These are phyloP conservation scores for Citrus cavaleriei DNA, from an alignment of 345 rosid genomes.

Conservation along the genomic window DNA sequence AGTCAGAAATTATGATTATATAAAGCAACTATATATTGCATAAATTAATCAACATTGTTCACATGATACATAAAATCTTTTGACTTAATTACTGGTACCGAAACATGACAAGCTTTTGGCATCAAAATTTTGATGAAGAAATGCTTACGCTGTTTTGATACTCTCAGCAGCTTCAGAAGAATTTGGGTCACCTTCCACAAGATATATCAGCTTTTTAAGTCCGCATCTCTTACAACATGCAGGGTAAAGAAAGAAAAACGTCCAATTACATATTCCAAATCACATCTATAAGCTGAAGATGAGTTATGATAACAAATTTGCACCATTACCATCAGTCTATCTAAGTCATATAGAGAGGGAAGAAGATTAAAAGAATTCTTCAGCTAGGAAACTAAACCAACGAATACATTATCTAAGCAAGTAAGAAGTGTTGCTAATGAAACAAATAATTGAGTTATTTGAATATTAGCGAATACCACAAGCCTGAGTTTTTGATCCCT, in stretches of 20 bases:
- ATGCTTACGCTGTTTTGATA: slow-evolving; percentile 80
- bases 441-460: not conserved
- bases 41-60: not conserved
- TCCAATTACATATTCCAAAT: not conserved
- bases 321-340: not conserved
- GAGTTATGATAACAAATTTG: not conserved
- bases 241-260: slow-evolving; percentile 5
- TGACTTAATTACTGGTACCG: not conserved
- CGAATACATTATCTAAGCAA: not conserved
- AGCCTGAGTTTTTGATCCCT: slow-evolving; percentile 88
- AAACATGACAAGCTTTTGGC: not conserved
- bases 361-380: not conserved
- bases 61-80: not conserved
- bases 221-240: slow-evolving; percentile 61
- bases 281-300: not conserved
- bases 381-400: not conserved
- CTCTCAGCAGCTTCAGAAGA: slow-evolving; percentile 80
- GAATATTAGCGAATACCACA: slow-evolving; percentile 42
- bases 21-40: not conserved
- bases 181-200: slow-evolving; percentile 91
- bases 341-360: not conserved
- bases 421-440: not conserved
- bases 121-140: not conserved
- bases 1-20: not conserved
- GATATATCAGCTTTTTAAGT: slow-evolving; percentile 78